phyloP scores from a whole-genome alignment of 2,329 filamentous ascomycete species.

The Ceratocystis cacaofunesta region DNA sequence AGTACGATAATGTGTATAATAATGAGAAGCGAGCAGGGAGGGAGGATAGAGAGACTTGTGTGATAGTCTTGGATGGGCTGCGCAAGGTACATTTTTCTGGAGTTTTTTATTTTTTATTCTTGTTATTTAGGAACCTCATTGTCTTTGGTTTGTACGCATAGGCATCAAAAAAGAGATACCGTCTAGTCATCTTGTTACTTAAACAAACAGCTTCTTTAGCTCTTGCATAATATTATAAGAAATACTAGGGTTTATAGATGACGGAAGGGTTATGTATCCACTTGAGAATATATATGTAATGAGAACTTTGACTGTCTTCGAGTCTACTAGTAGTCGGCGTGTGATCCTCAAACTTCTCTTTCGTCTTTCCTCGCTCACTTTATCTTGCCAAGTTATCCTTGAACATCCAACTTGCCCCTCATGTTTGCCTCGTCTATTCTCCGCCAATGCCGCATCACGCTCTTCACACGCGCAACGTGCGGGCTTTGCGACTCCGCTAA shows the following conservation, averaged over 20 bases:
- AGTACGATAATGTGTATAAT: neutral
- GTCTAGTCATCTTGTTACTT: no score
- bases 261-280: neutral
- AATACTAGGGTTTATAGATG: neutral
- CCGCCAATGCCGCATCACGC: conserved; percentile 49
- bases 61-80: neutral
- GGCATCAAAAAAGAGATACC: no score
- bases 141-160: no score
- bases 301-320: neutral
- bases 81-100: conserved; percentile 9
- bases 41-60: neutral
- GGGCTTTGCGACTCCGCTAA: conserved; percentile 56
- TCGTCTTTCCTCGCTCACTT: neutral
- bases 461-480: conserved; percentile 61
- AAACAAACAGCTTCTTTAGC: neutral
- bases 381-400: no score
- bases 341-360: neutral
- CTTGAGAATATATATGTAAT: neutral
- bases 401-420: neutral
- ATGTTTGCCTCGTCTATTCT: conserved; percentile 40
- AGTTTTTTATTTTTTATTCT: conserved; percentile 8
- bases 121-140: neutral
- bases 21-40: neutral
- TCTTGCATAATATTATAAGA: no score
- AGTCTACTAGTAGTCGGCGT: neutral